Evolutionary conservation across 768 basidiomycete genomes (phyloP).

Genomic region (Nevesoporus exiguus): DNA sequence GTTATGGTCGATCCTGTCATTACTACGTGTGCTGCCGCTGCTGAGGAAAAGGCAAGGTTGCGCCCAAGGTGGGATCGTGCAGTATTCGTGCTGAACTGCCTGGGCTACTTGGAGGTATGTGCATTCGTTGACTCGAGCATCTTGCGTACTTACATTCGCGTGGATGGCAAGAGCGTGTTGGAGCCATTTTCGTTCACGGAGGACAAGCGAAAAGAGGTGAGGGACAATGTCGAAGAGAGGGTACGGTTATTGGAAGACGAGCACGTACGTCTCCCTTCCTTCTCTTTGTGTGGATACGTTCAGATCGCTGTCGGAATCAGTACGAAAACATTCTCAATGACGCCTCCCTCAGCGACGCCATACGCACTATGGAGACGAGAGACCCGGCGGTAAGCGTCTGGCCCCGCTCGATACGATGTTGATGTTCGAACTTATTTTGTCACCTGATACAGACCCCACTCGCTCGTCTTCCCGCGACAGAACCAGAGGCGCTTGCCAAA

Average conservation of each 20-base stretch:
- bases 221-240: slow-evolving; percentile 56
- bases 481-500: slow-evolving; percentile 57
- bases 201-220: slow-evolving; percentile 56
- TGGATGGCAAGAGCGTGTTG: slow-evolving; percentile 50
- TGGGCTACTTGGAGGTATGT: slow-evolving; percentile 76
- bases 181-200: slow-evolving; percentile 66
- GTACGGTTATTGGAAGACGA: slow-evolving; percentile 59
- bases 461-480: slow-evolving; percentile 61
- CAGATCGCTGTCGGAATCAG: not conserved
- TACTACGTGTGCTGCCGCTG: slow-evolving; percentile 64
- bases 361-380: slow-evolving; percentile 23
- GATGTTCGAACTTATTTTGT: no score
- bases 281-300: no score
- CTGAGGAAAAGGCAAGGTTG: slow-evolving; percentile 57
- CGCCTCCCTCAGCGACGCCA: slow-evolving; percentile 24
- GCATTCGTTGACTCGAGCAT: not conserved
- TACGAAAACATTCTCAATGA: slow-evolving; percentile 27
- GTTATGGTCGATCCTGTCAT: slow-evolving; percentile 83
- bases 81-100: slow-evolving; percentile 83
- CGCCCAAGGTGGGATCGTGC: slow-evolving; percentile 73
- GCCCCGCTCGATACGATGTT: not conserved
- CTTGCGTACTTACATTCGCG: not conserved
- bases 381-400: slow-evolving; percentile 18
- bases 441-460: slow-evolving; percentile 59
- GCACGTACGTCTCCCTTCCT: not conserved